Percentiles rank a stretch among this genome's conserved stretches.
Conservation (phyloP, 2,329 filamentous ascomycete species). For the Juglanconis juglandina region DNA sequence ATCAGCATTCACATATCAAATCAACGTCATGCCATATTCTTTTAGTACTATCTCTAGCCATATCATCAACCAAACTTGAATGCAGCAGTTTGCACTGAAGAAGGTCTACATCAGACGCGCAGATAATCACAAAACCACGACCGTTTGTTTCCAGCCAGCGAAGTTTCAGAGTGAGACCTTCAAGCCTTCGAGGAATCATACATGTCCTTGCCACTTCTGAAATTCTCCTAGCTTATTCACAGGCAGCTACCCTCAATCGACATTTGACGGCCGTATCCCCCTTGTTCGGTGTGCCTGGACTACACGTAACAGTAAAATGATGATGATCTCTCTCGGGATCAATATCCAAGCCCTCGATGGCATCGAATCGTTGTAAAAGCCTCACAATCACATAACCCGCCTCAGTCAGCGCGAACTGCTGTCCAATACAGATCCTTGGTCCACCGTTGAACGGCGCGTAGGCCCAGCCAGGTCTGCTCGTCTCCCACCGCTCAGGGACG, state of each 20-base stretch:
- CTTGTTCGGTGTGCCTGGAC: neutral
- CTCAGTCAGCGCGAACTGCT: constrained; percentile 58
- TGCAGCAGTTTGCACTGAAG: too few species aligned
- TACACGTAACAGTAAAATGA: neutral
- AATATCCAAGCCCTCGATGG: neutral
- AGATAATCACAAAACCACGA: too few species aligned
- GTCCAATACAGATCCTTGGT: constrained; percentile 51
- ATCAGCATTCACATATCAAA: too few species aligned
- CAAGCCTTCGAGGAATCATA: too few species aligned
- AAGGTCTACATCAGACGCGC: too few species aligned
- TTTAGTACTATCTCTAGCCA: too few species aligned
- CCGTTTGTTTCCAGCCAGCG: too few species aligned
- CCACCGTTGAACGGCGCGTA: constrained; percentile 57
- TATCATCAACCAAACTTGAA: too few species aligned
- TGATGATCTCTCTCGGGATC: neutral
- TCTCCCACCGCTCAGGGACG: neutral
- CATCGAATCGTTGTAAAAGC: neutral
- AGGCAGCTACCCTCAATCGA: neutral
- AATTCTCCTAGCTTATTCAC: neutral
- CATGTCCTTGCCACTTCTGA: too few species aligned
- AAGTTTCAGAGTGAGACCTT: too few species aligned
- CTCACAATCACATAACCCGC: constrained; percentile 39
- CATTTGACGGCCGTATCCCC: neutral
- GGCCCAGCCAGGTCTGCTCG: constrained; percentile 35
- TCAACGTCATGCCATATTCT: too few species aligned